phyloP scores from a whole-genome alignment of 2,329 filamentous ascomycete genomes.

The Cucurbitaria berberidis region DNA sequence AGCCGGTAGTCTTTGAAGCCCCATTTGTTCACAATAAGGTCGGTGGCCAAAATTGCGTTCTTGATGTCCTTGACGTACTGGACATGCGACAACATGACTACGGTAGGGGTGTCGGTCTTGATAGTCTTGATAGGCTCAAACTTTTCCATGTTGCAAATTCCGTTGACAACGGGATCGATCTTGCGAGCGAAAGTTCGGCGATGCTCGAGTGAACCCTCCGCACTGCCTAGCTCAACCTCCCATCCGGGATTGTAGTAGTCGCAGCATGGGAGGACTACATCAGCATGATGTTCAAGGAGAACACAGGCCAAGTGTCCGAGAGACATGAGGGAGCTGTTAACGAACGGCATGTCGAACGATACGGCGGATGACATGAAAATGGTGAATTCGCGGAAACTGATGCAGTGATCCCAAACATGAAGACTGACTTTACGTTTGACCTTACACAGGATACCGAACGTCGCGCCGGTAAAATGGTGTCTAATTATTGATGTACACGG shows the following conservation, averaged over 20 bases:
- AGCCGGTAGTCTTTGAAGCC: conserved; percentile 67
- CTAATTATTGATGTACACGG: no score
- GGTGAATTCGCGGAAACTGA: conserved; percentile 62
- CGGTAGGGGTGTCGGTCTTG: conserved; percentile 63
- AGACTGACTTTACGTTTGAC: conserved; percentile 63
- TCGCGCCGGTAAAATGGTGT: conserved; percentile 65
- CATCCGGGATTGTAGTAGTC: conserved; percentile 68
- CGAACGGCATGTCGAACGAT: conserved; percentile 46
- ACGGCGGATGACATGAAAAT: conserved; percentile 44
- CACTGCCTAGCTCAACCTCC: conserved; percentile 66
- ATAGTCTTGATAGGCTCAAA: conserved; percentile 65
- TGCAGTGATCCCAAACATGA: conserved; percentile 68
- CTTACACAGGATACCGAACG: conserved; percentile 66
- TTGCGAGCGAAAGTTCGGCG: conserved; percentile 63
- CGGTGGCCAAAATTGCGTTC: conserved; percentile 65
- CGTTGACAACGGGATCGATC: conserved; percentile 68
- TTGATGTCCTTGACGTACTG: conserved; percentile 67
- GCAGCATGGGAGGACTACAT: conserved; percentile 53
- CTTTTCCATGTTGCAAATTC: conserved; percentile 67
- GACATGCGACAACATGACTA: conserved; percentile 68
- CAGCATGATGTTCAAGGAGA: conserved; percentile 56
- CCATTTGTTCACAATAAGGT: conserved; percentile 69
- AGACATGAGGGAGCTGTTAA: conserved; percentile 43
- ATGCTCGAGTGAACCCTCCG: conserved; percentile 61
- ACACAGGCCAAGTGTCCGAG: conserved; percentile 45